These are phyloP conservation scores for Saccharomycopsis olivae DNA, from an alignment of 805 yeast species.

Conservation along the genomic window DNA sequence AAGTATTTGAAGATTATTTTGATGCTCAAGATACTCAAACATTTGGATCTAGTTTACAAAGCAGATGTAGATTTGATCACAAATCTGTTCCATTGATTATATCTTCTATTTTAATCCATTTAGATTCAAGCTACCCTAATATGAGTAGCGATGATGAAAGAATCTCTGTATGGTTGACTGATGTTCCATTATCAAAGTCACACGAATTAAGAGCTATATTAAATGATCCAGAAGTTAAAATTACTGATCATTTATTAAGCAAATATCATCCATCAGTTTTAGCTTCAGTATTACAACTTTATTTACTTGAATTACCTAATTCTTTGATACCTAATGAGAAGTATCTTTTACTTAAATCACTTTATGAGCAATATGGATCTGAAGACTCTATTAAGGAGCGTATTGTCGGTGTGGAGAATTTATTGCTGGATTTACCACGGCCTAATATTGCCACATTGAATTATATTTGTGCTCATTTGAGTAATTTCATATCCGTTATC, in stretches of 20 bases:
- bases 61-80: slow-evolving; percentile 59
- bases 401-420: slow-evolving; percentile 52
- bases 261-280: slow-evolving; percentile 43
- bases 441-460: slow-evolving; percentile 71
- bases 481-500: slow-evolving; percentile 46
- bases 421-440: slow-evolving; percentile 55
- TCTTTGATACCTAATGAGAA: slow-evolving; percentile 55
- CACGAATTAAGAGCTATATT: slow-evolving; percentile 51
- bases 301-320: slow-evolving; percentile 70
- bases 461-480: slow-evolving; percentile 68
- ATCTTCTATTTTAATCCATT: slow-evolving; percentile 48
- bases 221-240: slow-evolving; percentile 26
- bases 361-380: slow-evolving; percentile 44
- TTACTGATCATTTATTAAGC: slow-evolving; percentile 25
- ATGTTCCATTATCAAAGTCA: slow-evolving; percentile 48
- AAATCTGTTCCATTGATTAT: slow-evolving; percentile 63
- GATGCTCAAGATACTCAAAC: slow-evolving; percentile 53
- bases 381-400: slow-evolving; percentile 27
- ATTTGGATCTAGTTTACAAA: slow-evolving; percentile 70
- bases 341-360: slow-evolving; percentile 57
- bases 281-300: slow-evolving; percentile 61
- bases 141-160: slow-evolving; percentile 59
- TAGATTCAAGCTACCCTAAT: slow-evolving; percentile 65
- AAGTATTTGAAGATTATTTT: slow-evolving; percentile 72
- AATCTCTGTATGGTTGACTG: slow-evolving; percentile 55